These are phyloP conservation scores for Aquanectria penicillioides DNA, from an alignment of 2,329 filamentous ascomycete species.

Conservation along the genomic window DNA sequence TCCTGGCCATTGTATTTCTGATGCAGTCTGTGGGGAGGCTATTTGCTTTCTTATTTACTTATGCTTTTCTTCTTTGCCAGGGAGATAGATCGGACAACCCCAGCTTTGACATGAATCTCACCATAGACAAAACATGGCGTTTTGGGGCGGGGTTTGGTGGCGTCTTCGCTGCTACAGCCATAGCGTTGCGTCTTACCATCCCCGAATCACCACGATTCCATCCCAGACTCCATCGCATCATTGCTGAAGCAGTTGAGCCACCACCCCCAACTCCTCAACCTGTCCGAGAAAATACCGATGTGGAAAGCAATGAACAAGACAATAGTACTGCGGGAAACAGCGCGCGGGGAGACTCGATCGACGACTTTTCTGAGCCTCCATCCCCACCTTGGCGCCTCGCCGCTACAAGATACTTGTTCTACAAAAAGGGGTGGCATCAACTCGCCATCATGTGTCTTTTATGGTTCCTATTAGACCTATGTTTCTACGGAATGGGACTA, in stretches of 20 bases:
- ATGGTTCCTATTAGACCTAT: conserved; percentile 59
- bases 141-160: conserved; percentile 60
- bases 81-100: conserved; percentile 17
- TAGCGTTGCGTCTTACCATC: conserved; percentile 46
- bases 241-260: conserved; percentile 6
- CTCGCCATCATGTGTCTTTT: conserved; percentile 48
- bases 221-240: conserved; percentile 6
- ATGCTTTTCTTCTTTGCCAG: conserved; percentile 50
- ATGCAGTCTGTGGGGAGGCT: conserved; percentile 53
- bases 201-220: conserved; percentile 57
- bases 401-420: not conserved
- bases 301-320: too few species aligned
- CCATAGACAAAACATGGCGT: conserved; percentile 56
- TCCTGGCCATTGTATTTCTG: conserved; percentile 41
- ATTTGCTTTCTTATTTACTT: conserved; percentile 62
- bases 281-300: too few species aligned
- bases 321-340: not conserved
- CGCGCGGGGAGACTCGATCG: not conserved
- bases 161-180: conserved; percentile 56
- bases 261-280: not conserved
- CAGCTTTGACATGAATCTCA: conserved; percentile 43
- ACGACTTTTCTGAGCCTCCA: not conserved
- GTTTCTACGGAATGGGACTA: conserved; percentile 58
- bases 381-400: not conserved
- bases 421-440: conserved; percentile 30